Evolutionary conservation across 208 protist species (phyloP).

Genomic region (Trypanosoma congolense): DNA sequence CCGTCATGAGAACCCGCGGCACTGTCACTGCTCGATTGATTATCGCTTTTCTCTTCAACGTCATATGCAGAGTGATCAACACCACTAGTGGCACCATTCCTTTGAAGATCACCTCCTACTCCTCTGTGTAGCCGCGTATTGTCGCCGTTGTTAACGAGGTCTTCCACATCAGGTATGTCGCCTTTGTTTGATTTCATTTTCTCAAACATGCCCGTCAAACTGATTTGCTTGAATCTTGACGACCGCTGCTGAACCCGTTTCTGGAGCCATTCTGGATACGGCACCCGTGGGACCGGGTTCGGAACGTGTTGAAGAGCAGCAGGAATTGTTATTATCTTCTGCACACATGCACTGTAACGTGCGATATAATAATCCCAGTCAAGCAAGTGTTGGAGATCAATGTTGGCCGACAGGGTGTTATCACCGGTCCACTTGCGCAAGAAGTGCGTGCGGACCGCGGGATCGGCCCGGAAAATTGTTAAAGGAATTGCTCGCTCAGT

Average conservation of each 20-base stretch:
- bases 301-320: slow-evolving; percentile 95
- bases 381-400: slow-evolving; percentile 91
- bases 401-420: slow-evolving; percentile 37
- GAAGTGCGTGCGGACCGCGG: slow-evolving; percentile 83
- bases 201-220: slow-evolving; percentile 53
- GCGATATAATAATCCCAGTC: slow-evolving; percentile 99
- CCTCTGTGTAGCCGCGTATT: neutral
- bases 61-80: slow-evolving; percentile 2
- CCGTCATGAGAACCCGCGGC: slow-evolving; percentile 36
- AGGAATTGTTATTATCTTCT: slow-evolving; percentile 99
- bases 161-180: slow-evolving; percentile 42
- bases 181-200: slow-evolving; percentile 22
- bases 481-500: slow-evolving; percentile 98
- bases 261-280: slow-evolving; percentile 97
- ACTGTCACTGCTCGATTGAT: slow-evolving; percentile 27
- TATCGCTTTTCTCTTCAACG: slow-evolving; percentile 25
- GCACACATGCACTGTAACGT: slow-evolving; percentile 94
- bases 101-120: slow-evolving; percentile 3
- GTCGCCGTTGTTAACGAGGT: slow-evolving; percentile 23
- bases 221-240: slow-evolving; percentile 75
- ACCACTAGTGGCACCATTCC: slow-evolving; percentile 2
- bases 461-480: slow-evolving; percentile 95
- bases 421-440: slow-evolving; percentile 94
- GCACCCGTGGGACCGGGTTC: slow-evolving; percentile 97
- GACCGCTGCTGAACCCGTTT: slow-evolving; percentile 83